Evolutionary conservation across 2,329 filamentous ascomycete species (phyloP).

Genomic region (Botrytis cinerea): DNA sequence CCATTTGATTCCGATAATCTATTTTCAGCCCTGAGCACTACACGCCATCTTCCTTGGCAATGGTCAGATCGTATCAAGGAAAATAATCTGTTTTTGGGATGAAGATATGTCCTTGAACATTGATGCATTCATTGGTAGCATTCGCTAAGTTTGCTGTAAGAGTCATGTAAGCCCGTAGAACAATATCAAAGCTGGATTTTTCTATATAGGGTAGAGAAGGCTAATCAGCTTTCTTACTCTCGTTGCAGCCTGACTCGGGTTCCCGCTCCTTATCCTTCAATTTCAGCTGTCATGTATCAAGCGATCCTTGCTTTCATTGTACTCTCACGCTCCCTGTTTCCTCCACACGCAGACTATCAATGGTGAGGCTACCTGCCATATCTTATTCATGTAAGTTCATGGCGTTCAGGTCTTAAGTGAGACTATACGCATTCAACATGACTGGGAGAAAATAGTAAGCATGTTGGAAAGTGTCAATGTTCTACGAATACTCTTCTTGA

Average conservation of each 20-base stretch:
- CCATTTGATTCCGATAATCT: background rate
- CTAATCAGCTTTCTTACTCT: slow-evolving; percentile 3
- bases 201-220: background rate
- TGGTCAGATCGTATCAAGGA: background rate
- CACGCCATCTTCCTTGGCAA: background rate
- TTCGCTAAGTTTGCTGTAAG: background rate
- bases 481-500: too few species aligned
- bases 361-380: background rate
- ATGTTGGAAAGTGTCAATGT: background rate
- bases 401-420: background rate
- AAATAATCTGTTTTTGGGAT: background rate
- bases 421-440: background rate
- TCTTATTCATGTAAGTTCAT: background rate
- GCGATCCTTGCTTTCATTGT: background rate
- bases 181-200: background rate
- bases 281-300: background rate
- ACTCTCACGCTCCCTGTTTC: background rate
- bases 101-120: background rate
- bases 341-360: background rate
- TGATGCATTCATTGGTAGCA: background rate
- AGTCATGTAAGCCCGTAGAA: background rate
- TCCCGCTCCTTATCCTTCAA: background rate
- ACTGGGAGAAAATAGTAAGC: background rate
- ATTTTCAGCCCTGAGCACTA: background rate
- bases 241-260: background rate